Base-by-base conservation (phyloP, 2,329 filamentous ascomycete genomes). In the Neonectria magnoliae region DNA sequence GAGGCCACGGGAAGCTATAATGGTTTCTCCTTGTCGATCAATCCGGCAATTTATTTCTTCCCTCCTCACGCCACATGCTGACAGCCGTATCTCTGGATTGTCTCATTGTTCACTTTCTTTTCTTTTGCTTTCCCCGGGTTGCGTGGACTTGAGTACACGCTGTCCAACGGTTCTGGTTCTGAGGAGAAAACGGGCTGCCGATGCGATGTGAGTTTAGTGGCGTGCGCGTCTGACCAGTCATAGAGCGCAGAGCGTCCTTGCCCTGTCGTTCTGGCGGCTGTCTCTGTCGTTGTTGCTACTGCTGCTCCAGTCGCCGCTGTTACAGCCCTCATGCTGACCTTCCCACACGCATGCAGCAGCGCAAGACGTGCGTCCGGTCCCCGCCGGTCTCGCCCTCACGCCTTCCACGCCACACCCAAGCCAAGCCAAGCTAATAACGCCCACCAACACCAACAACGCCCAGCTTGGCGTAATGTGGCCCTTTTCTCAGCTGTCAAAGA, bases 351-450 rank as follows among this genome's bases (percentile, higher is more conserved):
- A 73, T 72, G 71, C 64, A 72, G 63, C 64, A 64, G 64, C 56
- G 67, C 68, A 73, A 67, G 67, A 41, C 69, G 57, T 70, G 68
- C 71, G 62, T 73, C 68, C 71, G 66, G 68, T 69, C 68, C 64
- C 68, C 65, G 63, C 68, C 63, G 66, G 71, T 66, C 63, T 62
- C 47, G 57, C 60, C 62, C 64, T 52, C 22, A 50, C 50, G 31
- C 62, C 48, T 64, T 66, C 64, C 44, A 64, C 66, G 62, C 62
- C 57, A 61, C 44, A 51, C 33, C 11, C 47, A 48, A 60, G 22
- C 61, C 62, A 56, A 57, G 56, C 53, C 47, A 64, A 38, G 51
- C 62, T 48, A 58, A 47, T 31, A 25, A 45, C 33, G 36, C 54
- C 45, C 31, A 58, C n/a, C 48, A 38, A 41, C 16, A 3, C 38